Evolutionary conservation across 805 yeast species (phyloP).

Genomic region (Ogataea philodendri): DNA sequence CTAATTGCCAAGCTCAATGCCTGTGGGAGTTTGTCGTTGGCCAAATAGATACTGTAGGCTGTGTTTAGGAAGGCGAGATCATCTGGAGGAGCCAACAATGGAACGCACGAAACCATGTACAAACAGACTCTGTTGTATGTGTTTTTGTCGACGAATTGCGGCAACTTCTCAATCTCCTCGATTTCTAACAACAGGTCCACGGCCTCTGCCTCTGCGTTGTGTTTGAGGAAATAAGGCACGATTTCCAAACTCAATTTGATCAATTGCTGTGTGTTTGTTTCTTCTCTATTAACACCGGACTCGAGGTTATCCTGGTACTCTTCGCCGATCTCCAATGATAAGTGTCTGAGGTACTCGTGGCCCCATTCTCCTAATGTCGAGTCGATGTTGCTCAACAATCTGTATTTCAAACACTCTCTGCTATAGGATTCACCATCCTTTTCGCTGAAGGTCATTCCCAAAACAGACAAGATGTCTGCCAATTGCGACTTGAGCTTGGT

Average conservation of each 20-base stretch:
- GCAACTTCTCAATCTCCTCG: conserved; percentile 79
- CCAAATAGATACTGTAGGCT: conserved; percentile 80
- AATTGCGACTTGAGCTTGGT: conserved; percentile 49
- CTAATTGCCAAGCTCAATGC: conserved; percentile 88
- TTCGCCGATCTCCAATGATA: conserved; percentile 93
- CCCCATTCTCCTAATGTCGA: conserved; percentile 87
- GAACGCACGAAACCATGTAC: conserved; percentile 95
- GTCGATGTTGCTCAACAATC: conserved; percentile 49
- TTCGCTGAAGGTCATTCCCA: conserved; percentile 92
- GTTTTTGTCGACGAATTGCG: conserved; percentile 79
- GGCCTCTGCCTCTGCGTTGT: conserved; percentile 98
- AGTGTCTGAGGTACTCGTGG: conserved; percentile 94
- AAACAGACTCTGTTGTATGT: conserved; percentile 88
- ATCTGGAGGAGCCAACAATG: conserved; percentile 92
- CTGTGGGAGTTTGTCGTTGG: conserved; percentile 78
- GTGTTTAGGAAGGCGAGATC: conserved; percentile 82
- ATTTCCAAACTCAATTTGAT: conserved; percentile 68
- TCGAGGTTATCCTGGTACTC: conserved; percentile 57
- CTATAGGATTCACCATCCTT: conserved; percentile 51
- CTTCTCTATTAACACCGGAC: conserved; percentile 20
- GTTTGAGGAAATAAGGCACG: conserved; percentile 86
- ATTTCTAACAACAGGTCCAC: conserved; percentile 89
- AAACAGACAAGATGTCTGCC: conserved; percentile 87
- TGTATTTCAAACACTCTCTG: conserved; percentile 74
- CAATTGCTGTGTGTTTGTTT: conserved; percentile 36